phyloP scores from a whole-genome alignment of 2,329 filamentous ascomycete genomes.

The Ceratocystis lukuohia region DNA sequence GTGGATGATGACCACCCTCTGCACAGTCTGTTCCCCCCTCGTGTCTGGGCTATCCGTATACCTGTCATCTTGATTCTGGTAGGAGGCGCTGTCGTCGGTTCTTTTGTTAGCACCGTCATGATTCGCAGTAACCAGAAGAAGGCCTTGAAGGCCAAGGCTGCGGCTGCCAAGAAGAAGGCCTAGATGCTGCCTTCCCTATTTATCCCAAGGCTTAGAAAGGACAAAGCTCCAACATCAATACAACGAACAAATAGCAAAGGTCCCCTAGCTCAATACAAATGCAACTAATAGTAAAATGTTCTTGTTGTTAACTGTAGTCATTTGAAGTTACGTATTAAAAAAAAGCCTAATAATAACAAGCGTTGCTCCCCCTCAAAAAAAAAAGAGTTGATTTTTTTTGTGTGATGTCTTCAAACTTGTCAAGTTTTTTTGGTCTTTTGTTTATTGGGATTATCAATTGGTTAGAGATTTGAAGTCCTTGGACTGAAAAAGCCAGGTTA shows the following conservation, averaged over 20 bases:
- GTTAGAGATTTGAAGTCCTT: too few species aligned
- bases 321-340: background rate
- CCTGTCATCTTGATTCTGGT: conserved; percentile 92
- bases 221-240: too few species aligned
- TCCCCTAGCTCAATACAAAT: too few species aligned
- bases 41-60: conserved; percentile 97
- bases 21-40: conserved; percentile 88
- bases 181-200: conserved; percentile 29
- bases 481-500: background rate
- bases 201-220: too few species aligned
- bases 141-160: conserved; percentile 80
- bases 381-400: background rate
- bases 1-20: conserved; percentile 89
- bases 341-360: background rate
- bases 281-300: too few species aligned
- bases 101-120: conserved; percentile 94
- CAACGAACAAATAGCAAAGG: background rate
- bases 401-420: conserved; percentile 3
- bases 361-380: background rate
- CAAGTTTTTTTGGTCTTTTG: conserved; percentile 9
- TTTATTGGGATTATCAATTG: background rate
- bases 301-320: background rate
- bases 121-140: conserved; percentile 98
- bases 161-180: conserved; percentile 67
- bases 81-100: conserved; percentile 84